A percentile compares a stretch with the other conserved stretches of the same genome.
Conservation (phyloP, 129 eudicot genomes). For the Chrysanthemum makinoi region DNA sequence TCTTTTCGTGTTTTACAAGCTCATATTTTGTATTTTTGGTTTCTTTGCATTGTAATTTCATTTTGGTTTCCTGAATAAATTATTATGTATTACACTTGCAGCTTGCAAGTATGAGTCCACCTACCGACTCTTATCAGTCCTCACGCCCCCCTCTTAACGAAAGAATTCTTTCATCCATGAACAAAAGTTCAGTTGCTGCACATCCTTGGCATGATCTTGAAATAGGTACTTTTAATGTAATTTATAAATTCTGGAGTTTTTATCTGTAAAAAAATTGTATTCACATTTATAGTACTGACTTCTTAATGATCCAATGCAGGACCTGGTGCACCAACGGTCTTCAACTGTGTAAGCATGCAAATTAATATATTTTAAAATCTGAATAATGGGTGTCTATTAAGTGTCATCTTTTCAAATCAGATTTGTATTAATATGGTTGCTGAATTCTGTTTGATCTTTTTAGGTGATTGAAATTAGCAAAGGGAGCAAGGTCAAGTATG, state of each 20-base stretch:
- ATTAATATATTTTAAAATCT: constrained; percentile 3
- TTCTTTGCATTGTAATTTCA: not conserved
- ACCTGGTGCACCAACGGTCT: constrained; percentile 77
- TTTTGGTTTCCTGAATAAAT: constrained; percentile 15
- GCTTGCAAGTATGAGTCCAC: constrained; percentile 30
- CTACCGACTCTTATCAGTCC: constrained; percentile 23
- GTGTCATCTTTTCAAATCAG: too few species aligned
- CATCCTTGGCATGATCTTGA: constrained; percentile 99
- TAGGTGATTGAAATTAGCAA: constrained; percentile 93
- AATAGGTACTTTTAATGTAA: constrained; percentile 48
- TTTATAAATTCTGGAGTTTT: not conserved
- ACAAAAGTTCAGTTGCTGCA: constrained; percentile 88
- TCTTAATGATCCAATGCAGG: constrained; percentile 49
- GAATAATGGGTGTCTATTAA: not conserved
- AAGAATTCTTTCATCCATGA: constrained; percentile 81
- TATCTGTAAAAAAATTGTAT: constrained; percentile 11
- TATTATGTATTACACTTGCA: not conserved
- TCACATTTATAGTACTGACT: constrained; percentile 7
- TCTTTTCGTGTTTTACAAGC: not conserved
- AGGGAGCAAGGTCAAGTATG: constrained; percentile 97
- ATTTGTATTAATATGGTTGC: too few species aligned
- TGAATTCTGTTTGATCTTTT: constrained; percentile 19
- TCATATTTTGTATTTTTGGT: constrained; percentile 6
- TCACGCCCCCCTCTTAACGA: constrained; percentile 71
- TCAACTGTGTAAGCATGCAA: constrained; percentile 69